Evolutionary conservation across 129 eudicot genomes (phyloP), one percentile per base, ranked within the genome.

Genomic region (Arctium lappa): DNA sequence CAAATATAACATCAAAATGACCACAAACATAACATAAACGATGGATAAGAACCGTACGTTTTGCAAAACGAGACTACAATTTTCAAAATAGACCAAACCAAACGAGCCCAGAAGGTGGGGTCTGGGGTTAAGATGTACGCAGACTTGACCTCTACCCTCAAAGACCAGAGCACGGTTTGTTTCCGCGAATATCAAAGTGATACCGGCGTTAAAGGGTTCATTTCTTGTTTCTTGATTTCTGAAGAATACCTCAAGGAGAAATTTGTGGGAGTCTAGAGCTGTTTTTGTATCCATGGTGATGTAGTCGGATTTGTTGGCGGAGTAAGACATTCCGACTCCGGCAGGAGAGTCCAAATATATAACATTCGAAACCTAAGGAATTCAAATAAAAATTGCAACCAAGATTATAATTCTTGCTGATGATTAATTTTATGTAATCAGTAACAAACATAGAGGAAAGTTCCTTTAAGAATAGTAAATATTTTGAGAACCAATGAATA

Each of bases 331-430:
- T 82, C 99, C 99, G 76, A 93, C 98, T 72, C 99, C 99, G 82
- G 95, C 94, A 29, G 99, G 99, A 76, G 99, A 93, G 82, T 93
- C 99, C 89, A 96, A 83, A 87, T 93, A 96, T 78, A 96, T 81
- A 22, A 96, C 76, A 38, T 88, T 96, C 68, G 98, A 90, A 50
- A 96, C 95, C 99, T 95, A 79, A 73, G 36, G 78, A 36, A 80
- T 72, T 33, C 9, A 10, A 29, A 80, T 62, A 63, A 40, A 37
- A 31, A 74, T 16, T 44, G n/a, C 4, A 80, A 69, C n/a, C 48
- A 80, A 70, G 15, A 70, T 9, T 69, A 32, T 16, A 8, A 80
- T 32, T 46, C 76, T 69, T 79, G 75, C 10, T 31, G 33, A 36
- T 60, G 7, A 72, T 65, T 56, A 42, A 84, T 3, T 62, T 62